Evolutionary conservation across 805 yeast species (phyloP).

Genomic region (Pichia membranifaciens): DNA sequence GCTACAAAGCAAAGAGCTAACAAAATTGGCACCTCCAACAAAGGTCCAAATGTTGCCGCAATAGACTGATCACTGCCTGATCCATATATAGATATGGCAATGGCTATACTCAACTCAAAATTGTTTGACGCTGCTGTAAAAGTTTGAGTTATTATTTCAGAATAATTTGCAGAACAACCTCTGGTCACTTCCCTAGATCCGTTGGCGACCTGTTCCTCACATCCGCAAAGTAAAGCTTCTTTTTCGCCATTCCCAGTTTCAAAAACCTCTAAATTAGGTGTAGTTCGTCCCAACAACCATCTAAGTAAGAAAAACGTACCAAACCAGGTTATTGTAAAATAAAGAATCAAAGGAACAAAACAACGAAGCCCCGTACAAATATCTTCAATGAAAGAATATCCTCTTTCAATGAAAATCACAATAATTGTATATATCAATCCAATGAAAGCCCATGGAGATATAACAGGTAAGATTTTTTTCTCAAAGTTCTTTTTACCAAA

Average conservation of each 20-base stretch:
- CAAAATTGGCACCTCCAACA: slow-evolving; percentile 52
- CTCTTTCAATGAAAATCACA: slow-evolving; percentile 46
- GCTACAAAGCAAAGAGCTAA: slow-evolving; percentile 35
- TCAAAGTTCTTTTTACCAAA: slow-evolving; percentile 33
- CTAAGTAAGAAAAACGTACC: slow-evolving; percentile 36
- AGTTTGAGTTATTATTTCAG: slow-evolving; percentile 41
- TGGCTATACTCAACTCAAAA: slow-evolving; percentile 51
- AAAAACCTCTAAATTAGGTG: slow-evolving; percentile 12
- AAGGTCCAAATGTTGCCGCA: slow-evolving; percentile 57
- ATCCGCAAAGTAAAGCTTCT: slow-evolving; percentile 31
- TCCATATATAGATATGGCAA: slow-evolving; percentile 49
- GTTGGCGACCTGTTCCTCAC: slow-evolving; percentile 30
- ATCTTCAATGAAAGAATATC: slow-evolving; percentile 40
- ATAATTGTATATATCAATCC: slow-evolving; percentile 48
- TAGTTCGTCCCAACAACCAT: slow-evolving; percentile 20
- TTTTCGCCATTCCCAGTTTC: slow-evolving; percentile 11
- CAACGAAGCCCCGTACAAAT: slow-evolving; percentile 46
- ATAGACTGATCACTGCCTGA: slow-evolving; percentile 45
- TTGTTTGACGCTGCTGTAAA: slow-evolving; percentile 56
- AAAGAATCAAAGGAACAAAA: slow-evolving; percentile 42
- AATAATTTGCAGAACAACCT: slow-evolving; percentile 37
- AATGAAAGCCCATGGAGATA: slow-evolving; percentile 45
- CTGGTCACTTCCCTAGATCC: slow-evolving; percentile 18
- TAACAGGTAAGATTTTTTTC: slow-evolving; percentile 33
- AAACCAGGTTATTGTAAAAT: slow-evolving; percentile 45